A percentile compares a stretch with the other conserved stretches of the same genome.
Evolutionary conservation across 805 yeast genomes (phyloP).

Genomic region (Isabelozyma pseudorhagii): DNA sequence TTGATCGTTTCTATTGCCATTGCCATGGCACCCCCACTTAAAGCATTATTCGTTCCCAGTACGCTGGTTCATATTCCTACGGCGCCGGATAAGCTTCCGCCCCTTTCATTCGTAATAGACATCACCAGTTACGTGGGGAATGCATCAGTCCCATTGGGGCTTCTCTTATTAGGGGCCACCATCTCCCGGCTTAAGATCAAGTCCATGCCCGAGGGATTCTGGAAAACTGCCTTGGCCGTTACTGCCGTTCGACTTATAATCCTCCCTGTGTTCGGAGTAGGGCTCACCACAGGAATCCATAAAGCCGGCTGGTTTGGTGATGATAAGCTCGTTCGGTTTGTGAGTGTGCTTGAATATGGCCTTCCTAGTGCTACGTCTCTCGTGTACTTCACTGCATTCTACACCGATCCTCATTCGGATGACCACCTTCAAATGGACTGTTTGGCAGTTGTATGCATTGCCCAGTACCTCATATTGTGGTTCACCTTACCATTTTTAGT

Average conservation of each 20-base stretch:
- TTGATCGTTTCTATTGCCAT: slow-evolving; percentile 63
- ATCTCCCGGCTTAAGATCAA: slow-evolving; percentile 68
- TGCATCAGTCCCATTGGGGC: slow-evolving; percentile 87
- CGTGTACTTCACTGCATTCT: slow-evolving; percentile 84
- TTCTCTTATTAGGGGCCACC: slow-evolving; percentile 81
- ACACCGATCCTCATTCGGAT: slow-evolving; percentile 59
- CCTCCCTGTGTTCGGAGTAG: slow-evolving; percentile 75
- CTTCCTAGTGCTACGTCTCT: slow-evolving; percentile 88
- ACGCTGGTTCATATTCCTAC: slow-evolving; percentile 44
- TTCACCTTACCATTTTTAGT: slow-evolving; percentile 73
- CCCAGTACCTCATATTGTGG: slow-evolving; percentile 67
- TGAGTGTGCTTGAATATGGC: slow-evolving; percentile 70
- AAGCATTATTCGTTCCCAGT: slow-evolving; percentile 46
- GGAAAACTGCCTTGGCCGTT: slow-evolving; percentile 61
- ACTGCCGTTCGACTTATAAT: slow-evolving; percentile 58
- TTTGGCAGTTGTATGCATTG: slow-evolving; percentile 69
- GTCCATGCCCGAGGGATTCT: slow-evolving; percentile 64
- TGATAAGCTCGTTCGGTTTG: slow-evolving; percentile 63
- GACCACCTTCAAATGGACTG: slow-evolving; percentile 76
- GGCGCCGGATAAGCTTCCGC: slow-evolving; percentile 87
- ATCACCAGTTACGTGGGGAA: slow-evolving; percentile 74
- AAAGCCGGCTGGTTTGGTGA: slow-evolving; percentile 61
- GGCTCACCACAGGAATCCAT: slow-evolving; percentile 54
- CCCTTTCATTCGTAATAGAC: slow-evolving; percentile 82
- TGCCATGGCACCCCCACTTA: slow-evolving; percentile 85